Evolutionary conservation across 202 grass and related monocot species (phyloP), one percentile per base, ranked within the genome.

Genomic region (Saccharum hybrid): DNA sequence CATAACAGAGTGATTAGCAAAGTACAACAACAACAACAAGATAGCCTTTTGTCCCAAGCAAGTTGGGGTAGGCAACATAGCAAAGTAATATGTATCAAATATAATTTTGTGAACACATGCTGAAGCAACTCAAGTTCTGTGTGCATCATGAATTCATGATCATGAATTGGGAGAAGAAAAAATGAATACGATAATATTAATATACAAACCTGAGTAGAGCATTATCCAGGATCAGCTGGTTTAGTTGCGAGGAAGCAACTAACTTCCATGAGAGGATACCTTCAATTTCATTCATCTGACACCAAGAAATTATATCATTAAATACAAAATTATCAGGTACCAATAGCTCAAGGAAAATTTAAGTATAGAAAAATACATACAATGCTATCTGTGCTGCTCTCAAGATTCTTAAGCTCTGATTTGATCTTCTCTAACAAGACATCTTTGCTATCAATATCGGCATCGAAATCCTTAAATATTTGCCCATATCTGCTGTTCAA

Each of bases 381-480:
- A 82, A 94, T 75, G 79, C n/a, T 75, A 85, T 99, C 82, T 84
- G 88, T 92, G 60, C 80, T 96, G 68, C 18, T 86, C 88, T 89
- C 86, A 73, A 99, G 88, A 82, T 77, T 79, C 79, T 89, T 92
- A 59, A 99, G 69, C 76, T 99, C 97, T 9, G 51, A 60, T 83
- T 88, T 94, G 26, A 96, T 88, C 69, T 88, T 91, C 72, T 92
- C 84, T 85, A 96, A 33, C 10, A 96, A 11, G n/a, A 67, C 69
- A 88, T 99, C 91, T 49, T 92, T 92, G 34, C 41, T 89, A 60
- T 86, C 84, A 40, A 99, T 99, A 59, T 99, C 97, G 84, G 86
- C 84, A 84, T 96, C 97, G 39, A 99, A 92, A 80, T 99, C 97
- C 63, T 94, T 91, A 75, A 99, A 99, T 21, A 99, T 99, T 79